Evolutionary conservation across 2,329 filamentous ascomycete genomes (phyloP).

Genomic region (Colletotrichum navitas): DNA sequence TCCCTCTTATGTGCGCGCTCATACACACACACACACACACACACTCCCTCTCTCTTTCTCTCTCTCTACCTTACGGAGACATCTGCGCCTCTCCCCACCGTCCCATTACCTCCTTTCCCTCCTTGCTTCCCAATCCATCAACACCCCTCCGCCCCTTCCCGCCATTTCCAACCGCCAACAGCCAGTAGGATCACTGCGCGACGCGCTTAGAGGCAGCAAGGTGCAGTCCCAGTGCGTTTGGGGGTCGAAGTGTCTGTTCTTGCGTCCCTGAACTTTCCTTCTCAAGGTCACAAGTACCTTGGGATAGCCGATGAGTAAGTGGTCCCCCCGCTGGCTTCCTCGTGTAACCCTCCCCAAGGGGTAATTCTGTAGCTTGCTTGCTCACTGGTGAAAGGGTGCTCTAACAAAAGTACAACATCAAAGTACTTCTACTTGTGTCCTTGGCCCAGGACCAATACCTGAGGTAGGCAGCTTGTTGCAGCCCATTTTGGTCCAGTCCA

Average conservation of each 20-base stretch:
- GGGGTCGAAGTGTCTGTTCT: slow-evolving; percentile 36
- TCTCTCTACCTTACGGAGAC: not conserved
- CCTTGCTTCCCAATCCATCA: slow-evolving; percentile 17
- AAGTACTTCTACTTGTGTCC: slow-evolving; percentile 27
- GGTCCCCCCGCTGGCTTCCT: slow-evolving; percentile 3
- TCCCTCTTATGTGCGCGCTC: not conserved
- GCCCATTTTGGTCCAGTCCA: slow-evolving; percentile 12
- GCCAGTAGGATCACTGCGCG: slow-evolving; percentile 52
- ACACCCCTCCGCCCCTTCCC: slow-evolving; percentile 19
- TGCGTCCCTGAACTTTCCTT: slow-evolving; percentile 17
- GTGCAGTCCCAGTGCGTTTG: slow-evolving; percentile 38
- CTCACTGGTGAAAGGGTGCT: slow-evolving; percentile 22
- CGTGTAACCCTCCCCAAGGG: not conserved
- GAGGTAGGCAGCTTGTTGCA: slow-evolving; percentile 26
- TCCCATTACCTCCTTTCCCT: slow-evolving; percentile 23
- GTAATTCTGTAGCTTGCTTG: not conserved
- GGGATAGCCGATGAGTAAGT: slow-evolving; percentile 20
- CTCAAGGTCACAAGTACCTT: slow-evolving; percentile 23
- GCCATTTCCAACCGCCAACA: slow-evolving; percentile 29
- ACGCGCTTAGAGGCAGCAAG: slow-evolving; percentile 49
- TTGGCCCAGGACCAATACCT: slow-evolving; percentile 12
- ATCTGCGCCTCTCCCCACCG: not conserved
- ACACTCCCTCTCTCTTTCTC: no score
- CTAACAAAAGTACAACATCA: slow-evolving; percentile 11
- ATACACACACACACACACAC: no score